phyloP scores from a whole-genome alignment of 495 filamentous ascomycete genomes.

The Xylaria castorea region DNA sequence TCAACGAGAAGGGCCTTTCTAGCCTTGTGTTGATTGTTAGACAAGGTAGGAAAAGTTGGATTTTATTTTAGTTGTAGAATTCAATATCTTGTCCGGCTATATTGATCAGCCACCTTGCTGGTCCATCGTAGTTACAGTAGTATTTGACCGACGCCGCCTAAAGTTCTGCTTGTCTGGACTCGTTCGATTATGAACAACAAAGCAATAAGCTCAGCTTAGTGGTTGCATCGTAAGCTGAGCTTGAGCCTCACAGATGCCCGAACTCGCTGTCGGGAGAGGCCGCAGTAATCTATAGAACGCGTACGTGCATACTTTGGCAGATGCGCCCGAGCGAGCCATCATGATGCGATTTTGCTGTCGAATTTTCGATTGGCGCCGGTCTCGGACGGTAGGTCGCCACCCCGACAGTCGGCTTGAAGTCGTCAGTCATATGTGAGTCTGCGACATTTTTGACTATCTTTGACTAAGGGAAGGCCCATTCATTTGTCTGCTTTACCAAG shows the following conservation, averaged over 20 bases:
- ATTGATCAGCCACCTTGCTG: not conserved
- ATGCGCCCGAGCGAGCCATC: not conserved
- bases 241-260: slow-evolving; percentile 3
- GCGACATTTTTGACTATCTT: not conserved
- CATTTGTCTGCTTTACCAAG: not conserved
- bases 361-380: slow-evolving; percentile 14
- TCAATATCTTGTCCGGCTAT: not conserved
- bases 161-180: not conserved
- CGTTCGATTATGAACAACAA: not conserved
- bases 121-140: not conserved
- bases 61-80: not conserved
- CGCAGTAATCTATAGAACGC: not conserved
- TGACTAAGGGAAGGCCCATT: slow-evolving; percentile 1
- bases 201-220: not conserved
- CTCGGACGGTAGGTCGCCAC: slow-evolving; percentile 20
- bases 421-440: slow-evolving; percentile 14
- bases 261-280: slow-evolving; percentile 20
- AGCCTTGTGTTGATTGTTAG: slow-evolving; percentile 9
- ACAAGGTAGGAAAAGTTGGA: not conserved
- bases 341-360: slow-evolving; percentile 18
- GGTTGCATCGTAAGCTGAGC: slow-evolving; percentile 6
- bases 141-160: not conserved
- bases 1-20: not conserved
- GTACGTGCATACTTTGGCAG: not conserved
- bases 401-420: slow-evolving; percentile 22